Evolutionary conservation across 2,329 filamentous ascomycete species (phyloP).

Genomic region (Diaporthe aspalathi): DNA sequence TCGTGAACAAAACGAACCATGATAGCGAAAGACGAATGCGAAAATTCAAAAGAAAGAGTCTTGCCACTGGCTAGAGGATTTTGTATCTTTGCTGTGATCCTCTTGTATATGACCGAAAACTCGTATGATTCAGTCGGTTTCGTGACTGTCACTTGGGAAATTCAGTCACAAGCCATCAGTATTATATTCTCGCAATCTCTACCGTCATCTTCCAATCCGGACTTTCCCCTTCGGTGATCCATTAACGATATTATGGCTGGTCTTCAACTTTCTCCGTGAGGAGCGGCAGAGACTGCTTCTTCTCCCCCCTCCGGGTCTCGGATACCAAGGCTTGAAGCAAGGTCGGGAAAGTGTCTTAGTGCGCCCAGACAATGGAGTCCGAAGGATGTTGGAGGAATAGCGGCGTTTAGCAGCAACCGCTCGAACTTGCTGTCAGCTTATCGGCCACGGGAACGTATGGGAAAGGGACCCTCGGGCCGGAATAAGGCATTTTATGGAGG

Average conservation of each 20-base stretch:
- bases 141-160: neutral
- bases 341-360: neutral
- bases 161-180: neutral
- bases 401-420: neutral
- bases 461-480: neutral
- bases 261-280: neutral
- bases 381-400: neutral
- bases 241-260: neutral
- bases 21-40: neutral
- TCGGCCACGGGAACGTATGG: neutral
- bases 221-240: constrained; percentile 24
- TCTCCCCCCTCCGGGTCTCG: neutral
- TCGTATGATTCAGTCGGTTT: neutral
- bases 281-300: neutral
- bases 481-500: neutral
- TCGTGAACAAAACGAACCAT: constrained; percentile 38
- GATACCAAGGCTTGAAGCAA: neutral
- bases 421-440: neutral
- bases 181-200: neutral
- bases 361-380: constrained; percentile 10
- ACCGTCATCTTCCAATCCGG: neutral
- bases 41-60: neutral
- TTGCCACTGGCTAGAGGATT: neutral
- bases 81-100: neutral
- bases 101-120: neutral